Evolutionary conservation across 345 rosid genomes (phyloP).

Genomic region (Gossypium arboreum): DNA sequence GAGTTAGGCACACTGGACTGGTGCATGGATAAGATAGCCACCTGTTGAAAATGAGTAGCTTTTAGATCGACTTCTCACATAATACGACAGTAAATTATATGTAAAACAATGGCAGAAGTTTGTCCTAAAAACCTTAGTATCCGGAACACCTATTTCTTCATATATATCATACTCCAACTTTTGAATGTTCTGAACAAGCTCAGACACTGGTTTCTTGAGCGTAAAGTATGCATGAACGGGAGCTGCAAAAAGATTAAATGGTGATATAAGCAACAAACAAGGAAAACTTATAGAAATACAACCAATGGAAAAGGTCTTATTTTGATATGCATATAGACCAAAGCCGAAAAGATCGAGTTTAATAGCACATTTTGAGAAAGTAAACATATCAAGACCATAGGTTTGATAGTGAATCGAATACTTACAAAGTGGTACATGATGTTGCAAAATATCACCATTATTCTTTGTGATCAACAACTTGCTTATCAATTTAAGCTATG

Average conservation of each 20-base stretch:
- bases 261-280: conserved; percentile 8
- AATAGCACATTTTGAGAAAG: neutral
- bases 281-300: neutral
- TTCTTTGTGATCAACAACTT: neutral
- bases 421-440: neutral
- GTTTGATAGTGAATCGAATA: neutral
- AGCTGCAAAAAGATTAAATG: conserved; percentile 15
- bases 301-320: neutral
- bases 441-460: neutral
- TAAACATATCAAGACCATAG: neutral
- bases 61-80: conserved; percentile 13
- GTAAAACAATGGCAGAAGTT: conserved; percentile 12
- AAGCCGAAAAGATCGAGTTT: neutral
- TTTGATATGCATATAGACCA: neutral
- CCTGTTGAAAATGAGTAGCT: conserved; percentile 44
- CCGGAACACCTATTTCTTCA: conserved; percentile 46
- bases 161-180: conserved; percentile 41
- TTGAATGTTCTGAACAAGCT: conserved; percentile 15
- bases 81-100: neutral
- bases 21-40: conserved; percentile 69
- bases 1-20: conserved; percentile 40
- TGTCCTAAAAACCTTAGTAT: conserved; percentile 49
- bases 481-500: neutral
- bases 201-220: conserved; percentile 7
- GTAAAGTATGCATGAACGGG: conserved; percentile 17